phyloP scores from a whole-genome alignment of 495 filamentous ascomycete genomes.

The Tuber calosporum region DNA sequence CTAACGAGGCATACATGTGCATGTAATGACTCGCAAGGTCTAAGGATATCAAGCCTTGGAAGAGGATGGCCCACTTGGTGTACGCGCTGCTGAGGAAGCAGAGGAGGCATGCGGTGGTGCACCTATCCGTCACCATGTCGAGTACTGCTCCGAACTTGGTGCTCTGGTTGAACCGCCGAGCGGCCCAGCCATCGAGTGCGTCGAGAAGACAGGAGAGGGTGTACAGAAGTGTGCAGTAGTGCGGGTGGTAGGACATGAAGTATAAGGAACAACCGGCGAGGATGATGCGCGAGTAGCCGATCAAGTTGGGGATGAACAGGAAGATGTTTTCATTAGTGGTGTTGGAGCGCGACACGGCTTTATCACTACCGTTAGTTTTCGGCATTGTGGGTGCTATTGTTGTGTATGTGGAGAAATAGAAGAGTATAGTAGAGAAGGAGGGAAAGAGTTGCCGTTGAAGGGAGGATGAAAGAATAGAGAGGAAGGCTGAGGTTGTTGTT shows the following conservation, averaged over 20 bases:
- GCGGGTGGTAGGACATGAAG: constrained; percentile 95
- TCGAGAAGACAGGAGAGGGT: constrained; percentile 87
- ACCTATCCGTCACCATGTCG: constrained; percentile 95
- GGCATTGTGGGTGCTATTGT: neutral
- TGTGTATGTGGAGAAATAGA: neutral
- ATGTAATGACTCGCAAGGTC: constrained; percentile 96
- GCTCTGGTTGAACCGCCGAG: constrained; percentile 77
- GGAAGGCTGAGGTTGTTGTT: neutral
- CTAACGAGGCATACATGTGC: constrained; percentile 69
- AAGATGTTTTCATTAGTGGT: constrained; percentile 70
- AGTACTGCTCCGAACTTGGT: constrained; percentile 92
- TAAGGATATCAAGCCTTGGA: constrained; percentile 83
- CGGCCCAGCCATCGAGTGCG: constrained; percentile 85
- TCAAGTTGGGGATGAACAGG: constrained; percentile 85
- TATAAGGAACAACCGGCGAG: constrained; percentile 88
- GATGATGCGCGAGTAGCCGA: constrained; percentile 83
- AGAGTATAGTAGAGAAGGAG: neutral
- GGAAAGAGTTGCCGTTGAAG: neutral
- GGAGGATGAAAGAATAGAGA: neutral
- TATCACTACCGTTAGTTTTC: neutral
- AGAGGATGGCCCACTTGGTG: constrained; percentile 83
- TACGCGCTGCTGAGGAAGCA: constrained; percentile 88
- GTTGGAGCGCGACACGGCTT: neutral
- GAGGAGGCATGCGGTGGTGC: constrained; percentile 86
- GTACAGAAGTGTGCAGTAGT: constrained; percentile 87